These are phyloP conservation scores for Ganoderma sinense DNA, from an alignment of 1,284 basidiomycete genomes.

Conservation along the genomic window DNA sequence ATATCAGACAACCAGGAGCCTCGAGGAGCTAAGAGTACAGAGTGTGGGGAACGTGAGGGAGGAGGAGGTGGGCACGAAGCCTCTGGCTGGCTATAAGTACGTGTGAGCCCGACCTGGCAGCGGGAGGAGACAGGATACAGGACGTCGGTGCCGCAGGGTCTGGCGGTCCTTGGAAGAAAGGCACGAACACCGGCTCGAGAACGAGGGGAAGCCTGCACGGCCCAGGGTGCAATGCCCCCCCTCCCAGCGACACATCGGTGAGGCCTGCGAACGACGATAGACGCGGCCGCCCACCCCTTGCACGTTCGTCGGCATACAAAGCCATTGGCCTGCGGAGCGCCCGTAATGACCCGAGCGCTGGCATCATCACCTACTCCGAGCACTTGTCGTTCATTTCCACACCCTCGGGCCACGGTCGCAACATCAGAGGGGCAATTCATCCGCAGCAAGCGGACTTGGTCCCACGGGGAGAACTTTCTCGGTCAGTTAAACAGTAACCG, in stretches of 20 bases:
- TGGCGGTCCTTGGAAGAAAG: neutral
- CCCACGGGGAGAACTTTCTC: neutral
- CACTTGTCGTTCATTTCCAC: neutral
- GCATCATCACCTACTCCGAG: neutral
- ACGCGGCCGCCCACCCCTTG: conserved; percentile 15
- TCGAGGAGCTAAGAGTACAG: neutral
- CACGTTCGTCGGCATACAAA: conserved; percentile 26
- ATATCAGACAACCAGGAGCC: neutral
- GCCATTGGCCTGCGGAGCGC: conserved; percentile 16
- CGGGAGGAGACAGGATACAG: neutral
- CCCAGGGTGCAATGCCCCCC: neutral
- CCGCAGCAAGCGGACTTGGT: neutral
- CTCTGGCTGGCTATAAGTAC: neutral
- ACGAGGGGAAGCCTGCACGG: neutral
- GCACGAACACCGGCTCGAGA: neutral
- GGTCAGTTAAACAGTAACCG: neutral
- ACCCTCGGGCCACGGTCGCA: neutral
- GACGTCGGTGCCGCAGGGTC: neutral
- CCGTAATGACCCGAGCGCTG: neutral
- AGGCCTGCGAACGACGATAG: neutral
- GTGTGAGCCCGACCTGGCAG: neutral
- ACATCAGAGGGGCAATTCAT: neutral
- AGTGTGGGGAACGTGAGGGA: neutral
- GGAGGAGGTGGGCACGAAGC: neutral
- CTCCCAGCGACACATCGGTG: neutral